Evolutionary conservation across 2,329 filamentous ascomycete species (phyloP).

Genomic region (Hypocrella siamensis): DNA sequence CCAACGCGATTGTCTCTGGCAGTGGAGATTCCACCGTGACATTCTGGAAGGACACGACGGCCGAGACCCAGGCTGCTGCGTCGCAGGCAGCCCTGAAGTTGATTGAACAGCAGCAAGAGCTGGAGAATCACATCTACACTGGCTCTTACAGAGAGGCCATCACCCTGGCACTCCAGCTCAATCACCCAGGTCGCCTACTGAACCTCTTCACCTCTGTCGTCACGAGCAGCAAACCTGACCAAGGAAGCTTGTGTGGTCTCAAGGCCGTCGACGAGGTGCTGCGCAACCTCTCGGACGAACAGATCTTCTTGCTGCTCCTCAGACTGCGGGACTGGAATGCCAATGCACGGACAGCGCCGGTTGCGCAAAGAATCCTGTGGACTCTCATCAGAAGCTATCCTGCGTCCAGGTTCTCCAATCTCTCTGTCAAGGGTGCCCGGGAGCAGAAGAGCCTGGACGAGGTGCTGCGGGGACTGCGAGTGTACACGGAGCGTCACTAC

Average conservation of each 20-base stretch:
- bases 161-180: conserved; percentile 77
- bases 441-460: conserved; percentile 60
- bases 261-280: conserved; percentile 72
- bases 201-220: conserved; percentile 71
- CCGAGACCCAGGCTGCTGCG: conserved; percentile 58
- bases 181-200: conserved; percentile 80
- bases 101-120: conserved; percentile 84
- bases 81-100: conserved; percentile 61
- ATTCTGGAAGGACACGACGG: conserved; percentile 89
- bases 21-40: conserved; percentile 86
- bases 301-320: conserved; percentile 69
- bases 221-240: conserved; percentile 41
- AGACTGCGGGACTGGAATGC: conserved; percentile 94
- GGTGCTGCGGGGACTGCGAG: conserved; percentile 70
- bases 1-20: conserved; percentile 69
- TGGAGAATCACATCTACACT: conserved; percentile 81
- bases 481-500: conserved; percentile 90
- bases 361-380: conserved; percentile 75
- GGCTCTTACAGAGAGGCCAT: conserved; percentile 89
- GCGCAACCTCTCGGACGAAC: conserved; percentile 62
- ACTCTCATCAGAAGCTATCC: conserved; percentile 70
- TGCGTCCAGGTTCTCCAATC: conserved; percentile 55
- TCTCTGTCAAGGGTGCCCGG: conserved; percentile 43
- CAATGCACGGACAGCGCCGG: conserved; percentile 69
- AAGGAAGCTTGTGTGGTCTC: conserved; percentile 47